Evolutionary conservation across 177 flowering plant genomes (phyloP), one percentile per base, ranked within the genome.

Genomic region (Vitis hybrid): DNA sequence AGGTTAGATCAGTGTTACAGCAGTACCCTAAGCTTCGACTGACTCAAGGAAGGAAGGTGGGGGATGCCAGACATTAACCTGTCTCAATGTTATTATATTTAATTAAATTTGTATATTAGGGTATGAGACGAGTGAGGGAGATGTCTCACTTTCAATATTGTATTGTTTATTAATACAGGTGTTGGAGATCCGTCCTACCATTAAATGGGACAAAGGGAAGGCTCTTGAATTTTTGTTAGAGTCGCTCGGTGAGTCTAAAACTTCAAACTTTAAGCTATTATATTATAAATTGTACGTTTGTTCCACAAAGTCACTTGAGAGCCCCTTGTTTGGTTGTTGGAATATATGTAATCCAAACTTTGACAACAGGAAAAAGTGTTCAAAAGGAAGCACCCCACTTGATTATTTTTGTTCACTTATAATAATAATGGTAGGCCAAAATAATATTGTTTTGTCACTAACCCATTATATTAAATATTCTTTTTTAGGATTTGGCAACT

Each of bases 201-300:
- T 90, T 48, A 84, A 89, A 69, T 92, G 97, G 97, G 92, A 92
- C 85, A 92, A 92, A 76, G 97, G 97, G 65, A 92, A 87, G 74
- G 97, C 96, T 11, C 87, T 92, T 17, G 97, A 92, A 70, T 92
- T 88, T 76, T 72, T 92, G 74, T 64, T 92, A 12, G 90, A 92
- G 74, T 89, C 96, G 52, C 89, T 92, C 56, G 97, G 97, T 92
- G 70, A 81, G 86, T 76, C 0, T 27, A 27, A 0, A 64, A 2
- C 9, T n/a, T 18, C 4, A 17, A 59, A 9, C 48, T 4, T 11
- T 13, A 18, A 21, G n/a, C 1, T 27, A 30, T 20, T 10, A 17
- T 17, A 67, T 17, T 21, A 21, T 41, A 10, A 59, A 11, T 20
- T 0, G 27, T 17, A 18, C 9, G 10, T 58, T 58, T 17, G 20